Percentiles rank a stretch among this genome's conserved stretches.
Conservation (phyloP, 2,329 filamentous ascomycete species). For the Stemphylium vesicarium region DNA sequence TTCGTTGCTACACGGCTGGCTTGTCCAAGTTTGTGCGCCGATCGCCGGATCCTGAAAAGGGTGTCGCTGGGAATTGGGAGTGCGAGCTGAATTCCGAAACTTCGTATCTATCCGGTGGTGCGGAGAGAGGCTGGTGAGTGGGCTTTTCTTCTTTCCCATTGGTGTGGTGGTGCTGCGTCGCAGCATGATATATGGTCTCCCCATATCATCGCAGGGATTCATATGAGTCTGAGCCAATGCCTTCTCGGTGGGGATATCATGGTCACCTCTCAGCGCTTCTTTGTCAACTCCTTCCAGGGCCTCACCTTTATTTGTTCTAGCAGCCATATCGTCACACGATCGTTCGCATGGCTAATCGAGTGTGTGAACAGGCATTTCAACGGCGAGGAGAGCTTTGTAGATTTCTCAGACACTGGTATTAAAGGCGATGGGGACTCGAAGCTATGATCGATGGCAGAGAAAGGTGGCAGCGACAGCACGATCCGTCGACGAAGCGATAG, state of each 20-base stretch:
- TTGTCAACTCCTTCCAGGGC: neutral
- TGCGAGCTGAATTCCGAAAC: conserved; percentile 85
- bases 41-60: conserved; percentile 57
- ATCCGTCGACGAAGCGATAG: neutral
- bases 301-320: no score
- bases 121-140: conserved; percentile 84
- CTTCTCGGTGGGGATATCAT: neutral
- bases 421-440: conserved; percentile 28
- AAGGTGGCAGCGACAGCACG: neutral
- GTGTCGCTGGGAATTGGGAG: conserved; percentile 78
- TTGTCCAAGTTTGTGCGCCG: conserved; percentile 71
- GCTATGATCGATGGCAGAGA: conserved; percentile 20
- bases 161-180: neutral
- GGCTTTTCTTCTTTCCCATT: neutral
- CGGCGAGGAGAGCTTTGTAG: conserved; percentile 46
- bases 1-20: conserved; percentile 82
- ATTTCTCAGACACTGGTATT: conserved; percentile 31
- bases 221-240: no score
- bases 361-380: conserved; percentile 41
- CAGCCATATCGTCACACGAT: neutral
- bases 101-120: conserved; percentile 77
- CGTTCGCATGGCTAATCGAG: neutral
- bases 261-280: neutral
- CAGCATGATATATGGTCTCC: conserved; percentile 6
- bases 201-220: neutral